phyloP scores from a whole-genome alignment of 805 yeast species.

The Priceomyces castillae region DNA sequence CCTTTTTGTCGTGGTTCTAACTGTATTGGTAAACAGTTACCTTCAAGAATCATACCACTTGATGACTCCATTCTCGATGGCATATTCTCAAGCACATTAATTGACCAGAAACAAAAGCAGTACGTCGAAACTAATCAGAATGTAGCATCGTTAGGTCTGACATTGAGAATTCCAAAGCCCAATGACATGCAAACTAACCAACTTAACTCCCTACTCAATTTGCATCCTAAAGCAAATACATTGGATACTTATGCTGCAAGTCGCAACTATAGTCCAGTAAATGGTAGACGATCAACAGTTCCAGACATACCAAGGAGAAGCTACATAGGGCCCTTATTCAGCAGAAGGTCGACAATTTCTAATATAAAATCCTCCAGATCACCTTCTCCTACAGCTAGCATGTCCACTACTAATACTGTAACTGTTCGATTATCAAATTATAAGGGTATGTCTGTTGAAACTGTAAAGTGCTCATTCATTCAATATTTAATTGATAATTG shows the following conservation, averaged over 20 bases:
- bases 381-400: slow-evolving; percentile 21
- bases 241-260: background rate
- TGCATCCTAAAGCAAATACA: background rate
- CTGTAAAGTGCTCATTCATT: slow-evolving; percentile 27
- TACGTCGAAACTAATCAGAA: slow-evolving; percentile 3
- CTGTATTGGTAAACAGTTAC: background rate
- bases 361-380: slow-evolving; percentile 9
- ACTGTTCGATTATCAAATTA: slow-evolving; percentile 17
- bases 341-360: background rate
- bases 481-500: slow-evolving; percentile 25
- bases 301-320: background rate
- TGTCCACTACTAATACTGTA: slow-evolving; percentile 16
- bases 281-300: background rate
- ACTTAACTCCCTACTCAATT: background rate
- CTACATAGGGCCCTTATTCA: background rate
- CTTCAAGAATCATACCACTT: slow-evolving; percentile 7
- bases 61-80: slow-evolving; percentile 8
- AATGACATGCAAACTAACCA: background rate
- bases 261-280: background rate
- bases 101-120: slow-evolving; percentile 6
- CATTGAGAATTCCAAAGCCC: slow-evolving; percentile 4
- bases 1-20: slow-evolving; percentile 9
- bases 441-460: slow-evolving; percentile 21
- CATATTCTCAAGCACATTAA: slow-evolving; percentile 5
- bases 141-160: slow-evolving; percentile 7